Conservation (phyloP, 805 yeast species). For the Brettanomyces custersianus region DNA sequence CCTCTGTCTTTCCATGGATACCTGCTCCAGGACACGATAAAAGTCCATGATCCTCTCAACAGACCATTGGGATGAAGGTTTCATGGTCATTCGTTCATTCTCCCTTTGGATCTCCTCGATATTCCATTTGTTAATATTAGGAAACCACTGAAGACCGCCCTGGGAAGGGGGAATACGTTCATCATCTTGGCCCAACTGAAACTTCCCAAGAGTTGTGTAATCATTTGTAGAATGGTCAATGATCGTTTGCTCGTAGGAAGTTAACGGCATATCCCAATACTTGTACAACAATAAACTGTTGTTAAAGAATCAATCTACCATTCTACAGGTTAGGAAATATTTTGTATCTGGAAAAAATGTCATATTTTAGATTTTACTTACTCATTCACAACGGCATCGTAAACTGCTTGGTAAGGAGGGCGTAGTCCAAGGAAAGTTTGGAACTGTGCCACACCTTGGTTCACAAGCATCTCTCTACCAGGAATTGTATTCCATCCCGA, state of each 20-base stretch:
- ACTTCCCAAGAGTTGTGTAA: neutral
- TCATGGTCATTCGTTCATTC: slow-evolving; percentile 9
- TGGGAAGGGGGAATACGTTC: neutral
- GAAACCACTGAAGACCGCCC: slow-evolving; percentile 10
- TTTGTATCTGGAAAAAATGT: no score
- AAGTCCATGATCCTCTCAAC: slow-evolving; percentile 14
- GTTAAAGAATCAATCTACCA: no score
- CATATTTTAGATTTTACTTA: slow-evolving; percentile 6
- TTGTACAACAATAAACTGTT: no score
- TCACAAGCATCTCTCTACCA: slow-evolving; percentile 86
- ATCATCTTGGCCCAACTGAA: neutral
- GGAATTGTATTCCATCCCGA: slow-evolving; percentile 75
- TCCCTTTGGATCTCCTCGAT: slow-evolving; percentile 16
- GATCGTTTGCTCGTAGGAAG: neutral
- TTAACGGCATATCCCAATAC: neutral
- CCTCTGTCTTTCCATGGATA: slow-evolving; percentile 8
- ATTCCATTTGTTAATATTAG: slow-evolving; percentile 13
- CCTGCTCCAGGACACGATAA: slow-evolving; percentile 9
- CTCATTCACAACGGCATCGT: slow-evolving; percentile 42
- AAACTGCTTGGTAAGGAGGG: slow-evolving; percentile 57
- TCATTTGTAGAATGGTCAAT: neutral
- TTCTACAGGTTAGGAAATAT: no score
- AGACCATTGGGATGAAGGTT: slow-evolving; percentile 22
- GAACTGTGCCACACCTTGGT: slow-evolving; percentile 90
- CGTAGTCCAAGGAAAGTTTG: slow-evolving; percentile 58